Evolutionary conservation across 495 filamentous ascomycete species (phyloP).

Genomic region (Annulohypoxylon nitens): DNA sequence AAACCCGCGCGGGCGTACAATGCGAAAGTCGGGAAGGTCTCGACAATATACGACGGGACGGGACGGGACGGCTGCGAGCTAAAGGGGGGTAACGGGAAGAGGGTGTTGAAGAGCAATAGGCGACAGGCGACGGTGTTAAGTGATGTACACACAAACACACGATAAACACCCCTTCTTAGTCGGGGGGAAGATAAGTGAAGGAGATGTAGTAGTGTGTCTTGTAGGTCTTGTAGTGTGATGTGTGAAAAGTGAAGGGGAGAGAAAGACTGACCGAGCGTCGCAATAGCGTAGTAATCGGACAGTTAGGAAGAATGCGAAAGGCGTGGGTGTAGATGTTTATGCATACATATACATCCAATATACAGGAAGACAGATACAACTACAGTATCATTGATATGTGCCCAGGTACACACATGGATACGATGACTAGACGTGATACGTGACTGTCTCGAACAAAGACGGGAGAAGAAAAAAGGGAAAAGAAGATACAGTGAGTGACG

Average conservation of each 20-base stretch:
- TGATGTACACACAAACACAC: conserved; percentile 4
- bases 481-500: neutral
- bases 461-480: neutral
- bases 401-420: neutral
- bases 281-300: conserved; percentile 36
- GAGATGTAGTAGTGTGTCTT: neutral
- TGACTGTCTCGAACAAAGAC: conserved; percentile 8
- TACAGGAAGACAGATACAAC: neutral
- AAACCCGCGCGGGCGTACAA: conserved; percentile 33
- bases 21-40: conserved; percentile 31
- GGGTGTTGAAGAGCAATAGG: neutral
- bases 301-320: conserved; percentile 20
- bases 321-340: neutral
- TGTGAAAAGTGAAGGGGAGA: neutral
- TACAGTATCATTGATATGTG: neutral
- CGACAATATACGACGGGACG: conserved; percentile 20
- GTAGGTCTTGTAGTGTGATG: neutral
- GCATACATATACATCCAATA: conserved; percentile 13
- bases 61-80: conserved; percentile 35
- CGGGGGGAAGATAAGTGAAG: conserved; percentile 20
- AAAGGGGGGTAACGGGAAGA: conserved; percentile 8
- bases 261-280: conserved; percentile 10
- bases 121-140: neutral
- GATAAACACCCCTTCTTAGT: conserved; percentile 4
- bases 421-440: neutral